Evolutionary conservation across 2,329 filamentous ascomycete species (phyloP).

Genomic region (Nannizziopsis arthrosporioides): DNA sequence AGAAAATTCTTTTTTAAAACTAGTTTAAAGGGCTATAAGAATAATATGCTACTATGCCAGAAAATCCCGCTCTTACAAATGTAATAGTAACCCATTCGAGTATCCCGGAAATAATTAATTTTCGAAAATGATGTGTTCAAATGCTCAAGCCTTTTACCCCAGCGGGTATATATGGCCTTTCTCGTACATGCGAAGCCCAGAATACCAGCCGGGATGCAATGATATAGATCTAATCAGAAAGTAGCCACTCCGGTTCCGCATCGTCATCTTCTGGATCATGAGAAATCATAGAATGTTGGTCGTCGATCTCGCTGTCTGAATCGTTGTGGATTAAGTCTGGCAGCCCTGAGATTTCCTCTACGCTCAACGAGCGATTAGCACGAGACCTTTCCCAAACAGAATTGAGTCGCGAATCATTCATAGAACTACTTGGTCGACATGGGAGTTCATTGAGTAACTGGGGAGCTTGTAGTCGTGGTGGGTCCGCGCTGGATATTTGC

Average conservation of each 20-base stretch:
- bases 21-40: too few species aligned
- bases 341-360: slow-evolving; percentile 19
- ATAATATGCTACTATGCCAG: too few species aligned
- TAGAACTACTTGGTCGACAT: not conserved
- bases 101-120: too few species aligned
- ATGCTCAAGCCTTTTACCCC: not conserved
- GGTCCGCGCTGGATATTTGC: not conserved
- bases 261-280: slow-evolving; percentile 56
- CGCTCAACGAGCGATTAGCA: slow-evolving; percentile 20
- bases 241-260: slow-evolving; percentile 53
- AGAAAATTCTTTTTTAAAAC: too few species aligned
- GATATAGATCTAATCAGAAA: slow-evolving; percentile 24
- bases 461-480: not conserved
- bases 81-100: too few species aligned
- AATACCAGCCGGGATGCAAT: not conserved
- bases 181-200: not conserved
- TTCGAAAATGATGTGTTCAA: too few species aligned
- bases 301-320: slow-evolving; percentile 31
- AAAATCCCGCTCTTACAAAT: too few species aligned
- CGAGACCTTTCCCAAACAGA: slow-evolving; percentile 21
- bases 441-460: not conserved
- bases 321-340: slow-evolving; percentile 17
- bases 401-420: slow-evolving; percentile 18
- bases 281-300: slow-evolving; percentile 42
- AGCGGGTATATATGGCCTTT: not conserved